phyloP scores from a whole-genome alignment of 1,284 basidiomycete species.

The Taiwanofungus camphoratus region DNA sequence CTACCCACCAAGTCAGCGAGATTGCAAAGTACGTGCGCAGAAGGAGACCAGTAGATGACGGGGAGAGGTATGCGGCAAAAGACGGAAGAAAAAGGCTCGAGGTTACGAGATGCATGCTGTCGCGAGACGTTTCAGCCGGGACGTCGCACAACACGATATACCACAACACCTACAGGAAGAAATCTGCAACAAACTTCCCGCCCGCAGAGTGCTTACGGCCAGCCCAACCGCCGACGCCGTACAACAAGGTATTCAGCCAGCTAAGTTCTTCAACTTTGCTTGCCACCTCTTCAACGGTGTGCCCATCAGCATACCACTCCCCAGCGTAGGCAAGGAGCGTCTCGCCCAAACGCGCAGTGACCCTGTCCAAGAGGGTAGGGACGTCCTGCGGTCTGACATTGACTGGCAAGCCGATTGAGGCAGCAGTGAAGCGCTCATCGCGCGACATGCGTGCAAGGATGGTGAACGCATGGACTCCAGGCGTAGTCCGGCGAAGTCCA shows the following conservation, averaged over 20 bases:
- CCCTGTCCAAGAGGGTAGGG: constrained; percentile 25
- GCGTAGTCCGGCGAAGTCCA: constrained; percentile 7
- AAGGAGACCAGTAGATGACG: constrained; percentile 27
- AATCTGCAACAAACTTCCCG: constrained; percentile 36
- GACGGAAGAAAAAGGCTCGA: constrained; percentile 39
- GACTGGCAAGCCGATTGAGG: constrained; percentile 37
- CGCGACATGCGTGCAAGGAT: constrained; percentile 34
- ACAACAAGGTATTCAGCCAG: constrained; percentile 36
- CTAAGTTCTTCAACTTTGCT: constrained; percentile 40
- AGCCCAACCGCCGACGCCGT: constrained; percentile 36
- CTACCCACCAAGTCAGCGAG: constrained; percentile 32
- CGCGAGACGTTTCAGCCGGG: background rate
- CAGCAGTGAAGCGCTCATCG: constrained; percentile 30
- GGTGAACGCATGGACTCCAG: constrained; percentile 29
- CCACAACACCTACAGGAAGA: constrained; percentile 27
- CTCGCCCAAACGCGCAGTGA: constrained; percentile 24
- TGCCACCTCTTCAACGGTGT: constrained; percentile 29
- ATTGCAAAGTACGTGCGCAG: constrained; percentile 34
- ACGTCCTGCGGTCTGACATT: constrained; percentile 17
- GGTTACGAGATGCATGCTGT: constrained; percentile 41
- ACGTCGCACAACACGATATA: background rate
- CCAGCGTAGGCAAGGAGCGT: constrained; percentile 38
- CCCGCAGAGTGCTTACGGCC: constrained; percentile 16
- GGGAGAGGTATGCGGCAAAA: constrained; percentile 22
- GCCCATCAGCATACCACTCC: constrained; percentile 43